Base-by-base conservation (phyloP, 345 rosid genomes). In the Camelina neglecta region DNA sequence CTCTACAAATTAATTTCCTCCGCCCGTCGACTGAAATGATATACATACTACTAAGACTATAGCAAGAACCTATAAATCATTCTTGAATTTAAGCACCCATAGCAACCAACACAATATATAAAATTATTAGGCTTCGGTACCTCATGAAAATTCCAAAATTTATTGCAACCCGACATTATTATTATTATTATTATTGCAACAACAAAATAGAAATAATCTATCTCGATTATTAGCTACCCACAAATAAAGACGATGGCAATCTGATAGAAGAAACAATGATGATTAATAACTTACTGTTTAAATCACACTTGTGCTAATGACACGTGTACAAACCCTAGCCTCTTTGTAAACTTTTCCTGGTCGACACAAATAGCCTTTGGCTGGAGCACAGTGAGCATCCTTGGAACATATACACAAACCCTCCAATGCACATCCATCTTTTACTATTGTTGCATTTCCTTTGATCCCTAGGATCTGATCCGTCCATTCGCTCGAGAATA, bases 401-500 rank as follows among this genome's bases (percentile, higher is more conserved):
- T 83, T 55, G 1, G 93, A 88, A 69, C 97, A 93, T 35, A 84
- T 75, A 60, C 97, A 91, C 60, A 86, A 64, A 0, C 96, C 96
- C 65, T 91, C 97, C 12, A 91, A 64, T 1, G 94, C 94, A 77
- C 97, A 93, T 15, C 90, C 93, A 6, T 84, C 84, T 73, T 79
- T 81, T 0, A 77, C 69, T 2, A 82, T 74, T 1, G 64, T 82
- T 76, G 70, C 42, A 4, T 69, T 81, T 6, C 77, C 87, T 60
- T 75, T 85, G 61, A 91, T 48, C n/a, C 93, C 91, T 6, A 91
- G 81, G 50, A 93, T 72, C 60, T 82, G 86, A 47, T 89, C 87
- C 0, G 91, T 93, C 97, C 97, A 93, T 69, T 85, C 87, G 26
- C 79, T 93, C 0, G 98, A 93, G 54, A 93, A 89, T 6, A 93